Evolutionary conservation across 2,329 filamentous ascomycete species (phyloP).

Genomic region (Lachnellula hyalina): DNA sequence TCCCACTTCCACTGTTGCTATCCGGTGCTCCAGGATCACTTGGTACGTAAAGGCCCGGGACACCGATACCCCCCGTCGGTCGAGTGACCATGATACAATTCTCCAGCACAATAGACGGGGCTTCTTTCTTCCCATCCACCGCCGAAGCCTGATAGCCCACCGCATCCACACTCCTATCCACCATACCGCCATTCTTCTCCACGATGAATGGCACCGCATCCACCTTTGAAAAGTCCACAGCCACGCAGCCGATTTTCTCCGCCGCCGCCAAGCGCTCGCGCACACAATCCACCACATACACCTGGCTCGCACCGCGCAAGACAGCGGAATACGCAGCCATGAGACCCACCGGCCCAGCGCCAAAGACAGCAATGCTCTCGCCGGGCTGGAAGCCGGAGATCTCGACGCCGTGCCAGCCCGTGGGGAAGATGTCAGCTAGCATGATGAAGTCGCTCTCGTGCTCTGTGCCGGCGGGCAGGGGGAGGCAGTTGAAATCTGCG

Average conservation of each 20-base stretch:
- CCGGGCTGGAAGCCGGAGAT: slow-evolving; percentile 55
- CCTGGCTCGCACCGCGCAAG: slow-evolving; percentile 53
- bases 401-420: slow-evolving; percentile 52
- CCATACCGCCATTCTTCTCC: slow-evolving; percentile 51
- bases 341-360: slow-evolving; percentile 58
- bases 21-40: slow-evolving; percentile 59
- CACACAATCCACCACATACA: slow-evolving; percentile 60
- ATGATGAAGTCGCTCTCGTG: slow-evolving; percentile 56
- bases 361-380: slow-evolving; percentile 60
- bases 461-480: slow-evolving; percentile 59
- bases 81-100: slow-evolving; percentile 28
- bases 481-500: slow-evolving; percentile 61
- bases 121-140: slow-evolving; percentile 50
- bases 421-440: slow-evolving; percentile 45
- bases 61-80: slow-evolving; percentile 28
- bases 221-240: slow-evolving; percentile 55
- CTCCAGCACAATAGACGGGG: slow-evolving; percentile 46
- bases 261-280: slow-evolving; percentile 53
- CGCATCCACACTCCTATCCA: slow-evolving; percentile 59
- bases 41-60: slow-evolving; percentile 32
- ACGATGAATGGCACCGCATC: slow-evolving; percentile 59
- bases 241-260: slow-evolving; percentile 55
- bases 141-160: slow-evolving; percentile 61
- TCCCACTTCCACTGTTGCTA: slow-evolving; percentile 53
- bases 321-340: slow-evolving; percentile 61